Base-by-base conservation (phyloP, 2,329 filamentous ascomycete genomes). In the Sporothrix humicola region DNA sequence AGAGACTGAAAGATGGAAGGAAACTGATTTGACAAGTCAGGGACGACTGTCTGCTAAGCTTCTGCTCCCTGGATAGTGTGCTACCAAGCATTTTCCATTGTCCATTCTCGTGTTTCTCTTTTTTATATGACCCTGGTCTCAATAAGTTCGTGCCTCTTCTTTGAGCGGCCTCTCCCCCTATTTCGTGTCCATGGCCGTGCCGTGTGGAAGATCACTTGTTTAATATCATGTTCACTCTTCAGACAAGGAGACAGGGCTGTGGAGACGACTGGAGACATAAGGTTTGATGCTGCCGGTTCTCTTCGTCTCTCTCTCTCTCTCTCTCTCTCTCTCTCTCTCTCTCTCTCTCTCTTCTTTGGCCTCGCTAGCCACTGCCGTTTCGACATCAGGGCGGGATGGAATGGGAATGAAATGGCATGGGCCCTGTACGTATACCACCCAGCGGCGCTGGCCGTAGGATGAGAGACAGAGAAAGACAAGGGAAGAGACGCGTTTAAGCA, bases 131-230 rank as follows among this genome's bases (percentile, higher is more conserved):
- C 59, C 17, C 17, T 6, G 37, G 37, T 15, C n/a, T 65, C 37
- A 37, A 10, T 46, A 65, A 20, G 44, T 65, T 46, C 23, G 37
- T 65, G n/a, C n/a, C 12, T 23, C n/a, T 8, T 37, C 1, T 15
- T n/a, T 20, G 31, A 6, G 9, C 20, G n/a, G 10, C 52, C 1
- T 44, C 3, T 20, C 37, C 10, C 17, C 31, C 31, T 5, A 3
- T 37, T 37, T 54, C 52, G 52, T 20, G 7, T 46, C 10, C 1
- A 65, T n/a, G 37, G 37, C 37, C 59, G 59, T 44, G 59, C 59
- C 59, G 59, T 46, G 37, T n/a, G 37, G 37, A 65, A 46, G 37
- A 65, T 46, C 59, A 23, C 37, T 46, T 46, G 59, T 65, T 44
- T 23, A 65, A 46, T 46, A 46, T 46, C n/a, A n/a, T 6, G 4